These are phyloP conservation scores for Ensete glaucum DNA, from an alignment of 176 grass and related monocot genomes.

Conservation along the genomic window DNA sequence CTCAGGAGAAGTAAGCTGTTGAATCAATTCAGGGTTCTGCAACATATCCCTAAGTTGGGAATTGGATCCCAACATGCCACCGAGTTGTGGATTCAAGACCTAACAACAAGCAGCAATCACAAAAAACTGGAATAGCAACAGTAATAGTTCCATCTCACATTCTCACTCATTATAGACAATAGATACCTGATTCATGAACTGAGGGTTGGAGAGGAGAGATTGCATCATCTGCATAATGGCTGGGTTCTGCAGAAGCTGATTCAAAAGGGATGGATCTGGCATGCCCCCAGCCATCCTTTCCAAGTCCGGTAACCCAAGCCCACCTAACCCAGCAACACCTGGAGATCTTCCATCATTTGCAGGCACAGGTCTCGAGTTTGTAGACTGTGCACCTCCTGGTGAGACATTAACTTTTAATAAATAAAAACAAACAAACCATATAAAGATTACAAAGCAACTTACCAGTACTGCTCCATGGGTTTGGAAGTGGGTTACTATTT, in stretches of 20 bases:
- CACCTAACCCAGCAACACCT: conserved; percentile 38
- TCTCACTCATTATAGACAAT: not conserved
- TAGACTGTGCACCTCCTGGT: conserved; percentile 54
- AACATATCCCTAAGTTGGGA: conserved; percentile 76
- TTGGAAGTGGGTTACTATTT: conserved; percentile 90
- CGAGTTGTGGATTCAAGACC: conserved; percentile 61
- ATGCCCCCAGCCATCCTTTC: conserved; percentile 37
- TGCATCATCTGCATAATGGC: conserved; percentile 93
- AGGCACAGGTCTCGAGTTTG: conserved; percentile 27
- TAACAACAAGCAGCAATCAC: conserved; percentile 26
- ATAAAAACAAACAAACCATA: not conserved
- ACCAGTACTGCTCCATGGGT: conserved; percentile 75
- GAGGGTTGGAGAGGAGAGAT: conserved; percentile 72
- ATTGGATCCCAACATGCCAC: conserved; percentile 65
- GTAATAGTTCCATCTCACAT: not conserved
- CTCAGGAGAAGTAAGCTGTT: conserved; percentile 72
- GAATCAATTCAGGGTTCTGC: conserved; percentile 87
- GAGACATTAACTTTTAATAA: conserved; percentile 2
- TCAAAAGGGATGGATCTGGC: conserved; percentile 50
- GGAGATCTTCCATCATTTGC: conserved; percentile 32
- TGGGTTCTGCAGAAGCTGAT: conserved; percentile 80
- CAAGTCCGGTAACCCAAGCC: conserved; percentile 32
- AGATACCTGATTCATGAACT: conserved; percentile 76
- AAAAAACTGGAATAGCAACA: conserved; percentile 8
- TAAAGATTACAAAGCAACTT: conserved; percentile 17